A percentile compares a stretch with the other conserved stretches of the same genome.
Conservation (phyloP, 2,329 filamentous ascomycete species). For the Chaetomiaceae sp. region DNA sequence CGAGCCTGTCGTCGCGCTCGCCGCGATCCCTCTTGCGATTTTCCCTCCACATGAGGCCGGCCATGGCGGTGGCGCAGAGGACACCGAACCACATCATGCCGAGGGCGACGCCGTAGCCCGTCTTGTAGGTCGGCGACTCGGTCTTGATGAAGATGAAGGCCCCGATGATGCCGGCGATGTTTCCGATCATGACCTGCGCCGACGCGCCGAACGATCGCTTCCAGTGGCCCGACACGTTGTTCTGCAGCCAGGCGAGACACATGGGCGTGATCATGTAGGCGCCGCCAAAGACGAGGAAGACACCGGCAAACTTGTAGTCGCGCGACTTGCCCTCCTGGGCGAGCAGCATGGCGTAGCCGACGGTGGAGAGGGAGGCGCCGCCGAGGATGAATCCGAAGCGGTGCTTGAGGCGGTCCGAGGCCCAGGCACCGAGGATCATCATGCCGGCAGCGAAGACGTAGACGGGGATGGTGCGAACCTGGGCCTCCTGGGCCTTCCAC, state of each 20-base stretch:
- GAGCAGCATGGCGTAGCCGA: constrained; percentile 36
- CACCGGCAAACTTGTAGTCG: constrained; percentile 34
- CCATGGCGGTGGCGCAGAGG: constrained; percentile 35
- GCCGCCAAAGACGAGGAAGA: constrained; percentile 36
- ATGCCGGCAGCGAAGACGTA: constrained; percentile 33
- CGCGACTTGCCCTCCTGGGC: constrained; percentile 26
- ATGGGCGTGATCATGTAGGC: constrained; percentile 35
- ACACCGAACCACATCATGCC: constrained; percentile 33
- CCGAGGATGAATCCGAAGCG: constrained; percentile 35
- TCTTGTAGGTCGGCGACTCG: constrained; percentile 35
- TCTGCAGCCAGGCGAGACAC: constrained; percentile 45
- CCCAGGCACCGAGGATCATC: constrained; percentile 32
- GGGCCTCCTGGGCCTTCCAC: constrained; percentile 34
- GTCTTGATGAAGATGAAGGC: constrained; percentile 34
- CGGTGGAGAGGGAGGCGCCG: constrained; percentile 28
- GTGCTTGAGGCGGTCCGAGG: constrained; percentile 34
- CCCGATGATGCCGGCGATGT: constrained; percentile 38
- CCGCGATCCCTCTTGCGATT: constrained; percentile 45
- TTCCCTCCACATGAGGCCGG: constrained; percentile 39
- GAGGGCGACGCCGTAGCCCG: constrained; percentile 35
- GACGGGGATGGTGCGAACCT: constrained; percentile 37
- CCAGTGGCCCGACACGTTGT: constrained; percentile 50
- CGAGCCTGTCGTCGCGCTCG: constrained; percentile 41
- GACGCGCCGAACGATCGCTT: constrained; percentile 48
- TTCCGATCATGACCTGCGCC: constrained; percentile 48